Percentiles rank a stretch among this genome's conserved stretches.
Conservation (phyloP, 495 filamentous ascomycete species). For the Xylaria longipes region DNA sequence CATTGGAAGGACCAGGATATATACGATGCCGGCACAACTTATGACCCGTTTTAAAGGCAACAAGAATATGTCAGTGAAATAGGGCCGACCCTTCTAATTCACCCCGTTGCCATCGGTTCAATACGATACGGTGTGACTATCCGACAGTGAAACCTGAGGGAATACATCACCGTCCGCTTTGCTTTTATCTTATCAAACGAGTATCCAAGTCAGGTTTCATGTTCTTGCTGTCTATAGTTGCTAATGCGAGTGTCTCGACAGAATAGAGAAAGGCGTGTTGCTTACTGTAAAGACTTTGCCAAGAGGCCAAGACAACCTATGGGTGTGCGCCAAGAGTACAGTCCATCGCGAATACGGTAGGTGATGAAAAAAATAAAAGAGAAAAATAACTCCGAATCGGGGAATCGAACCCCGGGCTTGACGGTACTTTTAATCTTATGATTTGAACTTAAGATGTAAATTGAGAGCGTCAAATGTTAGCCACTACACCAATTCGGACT, state of each 20-base stretch:
- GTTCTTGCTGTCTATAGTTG: background rate
- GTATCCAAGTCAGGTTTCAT: background rate
- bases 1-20: background rate
- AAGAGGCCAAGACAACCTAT: background rate
- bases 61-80: background rate
- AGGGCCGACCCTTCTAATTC: background rate
- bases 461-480: slow-evolving; percentile 47
- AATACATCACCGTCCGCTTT: background rate
- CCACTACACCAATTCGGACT: slow-evolving; percentile 46
- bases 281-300: background rate
- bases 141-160: background rate
- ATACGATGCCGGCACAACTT: background rate
- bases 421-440: slow-evolving; percentile 27
- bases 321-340: background rate
- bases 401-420: slow-evolving; percentile 49
- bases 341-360: background rate
- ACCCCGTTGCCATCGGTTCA: background rate
- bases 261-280: too few relatives aligned
- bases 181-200: background rate
- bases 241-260: too few relatives aligned
- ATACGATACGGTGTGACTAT: too few relatives aligned
- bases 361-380: background rate
- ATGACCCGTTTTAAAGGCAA: background rate
- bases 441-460: too few relatives aligned
- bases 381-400: slow-evolving; percentile 40